Percentiles rank a stretch among this genome's conserved stretches.
phyloP scores from a whole-genome alignment of 805 yeast genomes.

The Zygotorulaspora florentina region DNA sequence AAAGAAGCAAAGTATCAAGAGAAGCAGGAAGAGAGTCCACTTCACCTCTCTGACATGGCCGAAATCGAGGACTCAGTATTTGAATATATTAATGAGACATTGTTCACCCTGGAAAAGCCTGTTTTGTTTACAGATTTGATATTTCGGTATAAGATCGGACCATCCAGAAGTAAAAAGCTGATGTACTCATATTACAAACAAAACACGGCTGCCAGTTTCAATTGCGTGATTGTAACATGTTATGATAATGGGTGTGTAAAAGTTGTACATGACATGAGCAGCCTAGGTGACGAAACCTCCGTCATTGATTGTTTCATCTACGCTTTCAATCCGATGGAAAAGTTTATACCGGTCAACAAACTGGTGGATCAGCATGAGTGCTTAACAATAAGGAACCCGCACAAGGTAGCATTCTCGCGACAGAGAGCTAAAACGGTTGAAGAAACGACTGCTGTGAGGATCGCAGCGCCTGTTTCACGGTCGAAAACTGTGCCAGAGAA shows the following conservation, averaged over 20 bases:
- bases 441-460: slow-evolving; percentile 3
- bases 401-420: slow-evolving; percentile 7
- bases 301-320: slow-evolving; percentile 32
- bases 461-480: slow-evolving; percentile 12
- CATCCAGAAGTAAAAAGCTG: slow-evolving; percentile 25
- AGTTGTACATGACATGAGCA: slow-evolving; percentile 21
- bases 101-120: slow-evolving; percentile 27
- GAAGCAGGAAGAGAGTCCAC: neutral
- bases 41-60: neutral
- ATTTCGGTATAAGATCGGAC: slow-evolving; percentile 22
- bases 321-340: slow-evolving; percentile 33
- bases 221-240: slow-evolving; percentile 28
- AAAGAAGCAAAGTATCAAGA: neutral
- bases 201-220: slow-evolving; percentile 24
- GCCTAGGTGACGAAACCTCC: slow-evolving; percentile 14
- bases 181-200: slow-evolving; percentile 30
- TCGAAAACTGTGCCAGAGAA: slow-evolving; percentile 17
- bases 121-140: slow-evolving; percentile 31
- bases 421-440: slow-evolving; percentile 17
- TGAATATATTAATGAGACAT: slow-evolving; percentile 21
- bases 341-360: slow-evolving; percentile 22
- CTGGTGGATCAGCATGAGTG: slow-evolving; percentile 16
- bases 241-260: slow-evolving; percentile 19
- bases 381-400: slow-evolving; percentile 21
- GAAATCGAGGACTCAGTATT: slow-evolving; percentile 5